Evolutionary conservation across 768 basidiomycete genomes (phyloP).

Genomic region (Kwoniella sp.): DNA sequence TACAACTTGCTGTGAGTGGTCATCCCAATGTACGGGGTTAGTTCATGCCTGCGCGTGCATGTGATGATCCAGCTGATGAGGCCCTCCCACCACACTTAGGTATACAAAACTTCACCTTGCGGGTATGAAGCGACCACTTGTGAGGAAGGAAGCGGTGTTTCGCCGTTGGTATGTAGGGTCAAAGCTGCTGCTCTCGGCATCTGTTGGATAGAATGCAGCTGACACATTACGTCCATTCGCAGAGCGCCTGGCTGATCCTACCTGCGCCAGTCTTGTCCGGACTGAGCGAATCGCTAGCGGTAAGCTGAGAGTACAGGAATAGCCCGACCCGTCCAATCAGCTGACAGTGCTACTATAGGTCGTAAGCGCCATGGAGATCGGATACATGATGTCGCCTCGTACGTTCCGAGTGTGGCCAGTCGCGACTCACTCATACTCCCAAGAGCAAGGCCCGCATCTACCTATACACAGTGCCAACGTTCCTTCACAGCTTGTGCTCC

Average conservation of each 20-base stretch:
- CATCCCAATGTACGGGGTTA: not conserved
- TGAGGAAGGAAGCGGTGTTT: slow-evolving; percentile 17
- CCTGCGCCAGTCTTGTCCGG: slow-evolving; percentile 25
- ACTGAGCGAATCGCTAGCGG: slow-evolving; percentile 30
- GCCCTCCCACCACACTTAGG: slow-evolving; percentile 1
- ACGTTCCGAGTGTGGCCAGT: slow-evolving; percentile 2
- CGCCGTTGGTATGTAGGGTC: slow-evolving; percentile 25
- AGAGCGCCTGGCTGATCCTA: slow-evolving; percentile 47
- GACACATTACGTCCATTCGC: not conserved
- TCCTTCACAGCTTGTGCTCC: too few relatives aligned
- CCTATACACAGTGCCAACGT: too few relatives aligned
- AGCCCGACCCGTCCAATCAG: not conserved
- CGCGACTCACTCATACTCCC: too few relatives aligned
- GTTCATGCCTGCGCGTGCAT: too few relatives aligned
- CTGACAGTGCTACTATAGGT: slow-evolving; percentile 40
- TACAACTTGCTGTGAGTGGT: slow-evolving; percentile 24
- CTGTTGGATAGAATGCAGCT: too few relatives aligned
- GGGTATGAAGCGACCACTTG: slow-evolving; percentile 22
- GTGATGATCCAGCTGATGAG: slow-evolving; percentile 9
- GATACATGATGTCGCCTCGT: slow-evolving; percentile 37
- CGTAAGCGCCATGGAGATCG: slow-evolving; percentile 50
- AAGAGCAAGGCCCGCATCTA: too few relatives aligned
- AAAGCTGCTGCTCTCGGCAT: too few relatives aligned
- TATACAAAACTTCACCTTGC: slow-evolving; percentile 26
- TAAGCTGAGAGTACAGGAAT: not conserved